A percentile compares a stretch with the other conserved stretches of the same genome.
These are phyloP conservation scores for Cutaneotrichosporon spelunceum DNA, from an alignment of 1,284 basidiomycete genomes.

Conservation along the genomic window DNA sequence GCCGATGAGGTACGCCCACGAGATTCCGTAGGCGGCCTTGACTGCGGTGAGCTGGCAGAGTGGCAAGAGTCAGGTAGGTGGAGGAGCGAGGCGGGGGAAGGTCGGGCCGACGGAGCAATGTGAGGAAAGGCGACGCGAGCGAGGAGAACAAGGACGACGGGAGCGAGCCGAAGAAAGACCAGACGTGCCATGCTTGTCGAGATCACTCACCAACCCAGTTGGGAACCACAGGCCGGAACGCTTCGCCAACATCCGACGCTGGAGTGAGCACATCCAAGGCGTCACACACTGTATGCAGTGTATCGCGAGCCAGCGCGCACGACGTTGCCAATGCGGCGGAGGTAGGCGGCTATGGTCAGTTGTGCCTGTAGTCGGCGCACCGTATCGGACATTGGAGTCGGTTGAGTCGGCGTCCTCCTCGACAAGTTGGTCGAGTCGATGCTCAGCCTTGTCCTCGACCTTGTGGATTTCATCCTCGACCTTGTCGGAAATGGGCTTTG, in stretches of 20 bases:
- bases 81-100: no score
- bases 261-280: slow-evolving; percentile 27
- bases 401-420: slow-evolving; percentile 45
- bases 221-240: slow-evolving; percentile 80
- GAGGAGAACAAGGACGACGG: no score
- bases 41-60: slow-evolving; percentile 35
- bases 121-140: no score
- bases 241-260: slow-evolving; percentile 87
- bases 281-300: slow-evolving; percentile 67
- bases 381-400: slow-evolving; percentile 49
- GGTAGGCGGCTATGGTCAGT: slow-evolving; percentile 60
- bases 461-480: slow-evolving; percentile 4
- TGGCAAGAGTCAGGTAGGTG: no score
- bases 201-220: slow-evolving; percentile 59
- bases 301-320: slow-evolving; percentile 71
- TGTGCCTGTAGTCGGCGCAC: slow-evolving; percentile 23
- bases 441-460: slow-evolving; percentile 11
- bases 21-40: slow-evolving; percentile 70
- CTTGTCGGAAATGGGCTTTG: neutral
- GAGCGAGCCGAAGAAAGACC: neutral
- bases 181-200: neutral
- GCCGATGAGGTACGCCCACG: slow-evolving; percentile 70
- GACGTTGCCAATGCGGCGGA: slow-evolving; percentile 71
- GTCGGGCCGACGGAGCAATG: no score
- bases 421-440: slow-evolving; percentile 6